Base-by-base conservation (phyloP, 176 grass and related monocot species). In the Thinopyrum elongatum region DNA sequence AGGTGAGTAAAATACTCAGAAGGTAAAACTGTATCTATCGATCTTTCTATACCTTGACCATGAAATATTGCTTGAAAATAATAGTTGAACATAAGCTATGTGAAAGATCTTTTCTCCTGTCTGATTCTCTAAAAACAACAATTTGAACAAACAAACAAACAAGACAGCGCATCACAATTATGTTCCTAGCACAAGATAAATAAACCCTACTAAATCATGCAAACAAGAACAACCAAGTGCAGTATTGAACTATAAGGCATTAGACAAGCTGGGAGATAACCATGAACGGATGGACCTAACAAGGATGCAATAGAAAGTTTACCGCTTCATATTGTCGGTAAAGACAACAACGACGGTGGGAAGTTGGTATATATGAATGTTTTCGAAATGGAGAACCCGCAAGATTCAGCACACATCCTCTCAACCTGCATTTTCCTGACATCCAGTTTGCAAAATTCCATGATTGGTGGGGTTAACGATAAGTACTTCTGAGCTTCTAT, bases 301-400 rank as follows among this genome's bases (percentile, higher is more conserved):
- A 10, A 41, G 22, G 35, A 80, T 65, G 16, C 3, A 12, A 66
- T 27, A 65, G 26, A 64, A 65, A 80, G 0, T 35, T 39, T 85
- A 89, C 82, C 68, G 41, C 1, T 44, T 80, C 51, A 85, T 72
- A 89, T 31, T 31, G 34, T 85, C 16, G 49, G 44, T 15, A 46
- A 31, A 70, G 67, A 25, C 0, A 83, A 67, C 69, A 89, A 16
- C 1, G 10, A 75, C 4, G 82, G 59, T 2, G 46, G 76, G 38
- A 89, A 89, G 42, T 74, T 84, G 66, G 75, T 74, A 84, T 89
- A 89, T 55, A 84, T 39, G 75, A 23, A 23, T 7, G 74, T 2
- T 28, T 8, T 33, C 53, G 7, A 26, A 11, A 13, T 0, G 17
- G 29, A 72, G 30, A 30, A 63, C n/a, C 3, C 10, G 51, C 16